Evolutionary conservation across 768 basidiomycete genomes (phyloP), one percentile per base, ranked within the genome.

Genomic region (Sporobolomyces phaffii): DNA sequence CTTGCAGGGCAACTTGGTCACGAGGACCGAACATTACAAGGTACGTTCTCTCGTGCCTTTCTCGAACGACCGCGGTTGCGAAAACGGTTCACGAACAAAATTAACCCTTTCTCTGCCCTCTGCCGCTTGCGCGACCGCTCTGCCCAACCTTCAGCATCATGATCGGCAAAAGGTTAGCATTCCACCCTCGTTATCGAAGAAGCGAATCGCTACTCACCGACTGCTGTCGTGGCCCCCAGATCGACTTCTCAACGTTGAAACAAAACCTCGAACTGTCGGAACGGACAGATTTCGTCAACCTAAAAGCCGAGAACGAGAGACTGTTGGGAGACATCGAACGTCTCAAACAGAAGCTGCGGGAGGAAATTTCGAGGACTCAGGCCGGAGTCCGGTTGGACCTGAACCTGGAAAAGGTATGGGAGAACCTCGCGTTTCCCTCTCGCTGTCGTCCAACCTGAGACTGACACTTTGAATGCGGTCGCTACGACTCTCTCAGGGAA

Each of bases 221-320:
- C 24, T 7, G 9, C 8, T 44, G 14, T 11, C 34, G 54, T 26
- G 10, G n/a, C n/a, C n/a, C n/a, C n/a, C 56, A 73, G 72, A 93
- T 98, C 63, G 93, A 97, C 79, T 96, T 97, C 78, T 89, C 92
- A 5, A 89, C 91, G 77, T 86, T 93, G 15, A 72, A 72, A 26
- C 70, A 72, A 45, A 94, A 96, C 77, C 83, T 99, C 33, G 90
- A 97, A 78, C 81, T 98, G 41, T 90, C 89, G 82, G 92, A 94
- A 81, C 92, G 91, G 83, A 96, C 97, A 72, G 94, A 99, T 75
- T 82, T 96, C 38, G 86, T 91, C 29, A 87, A 89, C 83, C 86
- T 98, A 79, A 94, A 92, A 78, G 87, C 90, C 26, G 94, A 97
- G 82, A 97, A 90, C 73, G 96, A 98, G 76, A 84, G 94, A n/a